phyloP scores from a whole-genome alignment of 257 asterid genomes.

The Salvia miltiorrhiza region DNA sequence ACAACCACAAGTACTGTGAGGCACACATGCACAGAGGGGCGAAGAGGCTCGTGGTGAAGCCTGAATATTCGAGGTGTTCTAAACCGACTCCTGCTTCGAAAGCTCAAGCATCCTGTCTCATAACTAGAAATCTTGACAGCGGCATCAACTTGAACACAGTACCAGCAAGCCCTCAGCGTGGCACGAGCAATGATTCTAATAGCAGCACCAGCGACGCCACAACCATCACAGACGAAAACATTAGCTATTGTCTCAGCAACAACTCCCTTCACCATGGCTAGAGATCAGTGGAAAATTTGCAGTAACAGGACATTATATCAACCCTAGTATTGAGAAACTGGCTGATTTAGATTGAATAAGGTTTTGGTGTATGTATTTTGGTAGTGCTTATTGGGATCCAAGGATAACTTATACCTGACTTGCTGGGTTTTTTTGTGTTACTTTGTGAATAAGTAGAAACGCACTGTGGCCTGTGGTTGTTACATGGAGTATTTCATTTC shows the following conservation, averaged over 20 bases:
- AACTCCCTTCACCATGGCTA: not conserved
- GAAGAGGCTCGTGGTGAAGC: conserved; percentile 23
- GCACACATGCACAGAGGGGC: conserved; percentile 68
- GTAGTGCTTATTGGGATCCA: not conserved
- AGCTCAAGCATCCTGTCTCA: not conserved
- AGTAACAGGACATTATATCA: not conserved
- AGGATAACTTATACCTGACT: not conserved
- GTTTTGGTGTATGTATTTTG: conserved; percentile 11
- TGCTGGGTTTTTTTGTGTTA: not conserved
- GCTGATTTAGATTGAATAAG: not conserved
- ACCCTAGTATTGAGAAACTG: not conserved
- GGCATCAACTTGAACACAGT: conserved; percentile 44
- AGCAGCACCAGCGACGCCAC: conserved; percentile 63
- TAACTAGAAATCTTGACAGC: conserved; percentile 16
- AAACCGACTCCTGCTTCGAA: not conserved
- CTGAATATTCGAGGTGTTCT: conserved; percentile 17
- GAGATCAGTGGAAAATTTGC: not conserved
- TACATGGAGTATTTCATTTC: too few species aligned
- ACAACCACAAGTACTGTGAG: conserved; percentile 51
- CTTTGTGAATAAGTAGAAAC: not conserved
- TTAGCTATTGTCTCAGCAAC: conserved; percentile 20
- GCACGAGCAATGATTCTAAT: conserved; percentile 14
- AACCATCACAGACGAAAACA: conserved; percentile 43
- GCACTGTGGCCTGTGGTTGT: not conserved
- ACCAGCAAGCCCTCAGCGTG: conserved; percentile 33